Evolutionary conservation across 352 stramenopile genomes (phyloP), one percentile per base, ranked within the genome.

Genomic region (Phytopythium delawarense): DNA sequence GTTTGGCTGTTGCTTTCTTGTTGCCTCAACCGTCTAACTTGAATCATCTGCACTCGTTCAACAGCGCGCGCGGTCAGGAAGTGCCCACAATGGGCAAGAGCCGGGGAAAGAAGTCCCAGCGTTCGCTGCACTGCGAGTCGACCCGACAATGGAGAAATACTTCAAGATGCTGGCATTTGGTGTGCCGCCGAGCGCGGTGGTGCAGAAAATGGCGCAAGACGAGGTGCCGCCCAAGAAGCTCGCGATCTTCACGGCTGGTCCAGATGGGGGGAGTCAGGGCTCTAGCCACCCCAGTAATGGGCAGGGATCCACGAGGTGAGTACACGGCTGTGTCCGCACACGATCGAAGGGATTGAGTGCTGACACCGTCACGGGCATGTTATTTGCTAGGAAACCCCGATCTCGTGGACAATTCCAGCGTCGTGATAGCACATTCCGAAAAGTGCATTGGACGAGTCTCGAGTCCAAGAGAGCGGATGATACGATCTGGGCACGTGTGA

Each of bases 161-260:
- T 92, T 94, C 65, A 92, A 91, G 52, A 92, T 94, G 85, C 74
- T 94, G 30, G 72, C 65, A 11, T 89, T 92, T 51, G 85, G 85
- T 15, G 85, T 94, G 48, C 80, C 81, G 23, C 65, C 74, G 0
- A 88, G 72, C 18, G 83, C 77, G 7, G 77, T 94, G 7, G 75
- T 72, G 35, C 83, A 92, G 59, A 94, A 94, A 65, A 94, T 94
- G 83, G 67, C 77, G 9, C 81, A 92, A 71, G 82, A 94, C 55
- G 75, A 91, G 37, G 79, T 91, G 40, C 64, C 72, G 35, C 64
- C 63, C 4, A 78, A 88, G 35, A 88, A 78, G 46, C 70, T 94
- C 57, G 64, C 71, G 0, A 67, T 77, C n/a, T 94, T 94, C 60
- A 67, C 69, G 18, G 73, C 75, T 34, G 81, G 78, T 0, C 74